Evolutionary conservation across 2,329 filamentous ascomycete species (phyloP).

Genomic region (Dothideomycetidae sp.): DNA sequence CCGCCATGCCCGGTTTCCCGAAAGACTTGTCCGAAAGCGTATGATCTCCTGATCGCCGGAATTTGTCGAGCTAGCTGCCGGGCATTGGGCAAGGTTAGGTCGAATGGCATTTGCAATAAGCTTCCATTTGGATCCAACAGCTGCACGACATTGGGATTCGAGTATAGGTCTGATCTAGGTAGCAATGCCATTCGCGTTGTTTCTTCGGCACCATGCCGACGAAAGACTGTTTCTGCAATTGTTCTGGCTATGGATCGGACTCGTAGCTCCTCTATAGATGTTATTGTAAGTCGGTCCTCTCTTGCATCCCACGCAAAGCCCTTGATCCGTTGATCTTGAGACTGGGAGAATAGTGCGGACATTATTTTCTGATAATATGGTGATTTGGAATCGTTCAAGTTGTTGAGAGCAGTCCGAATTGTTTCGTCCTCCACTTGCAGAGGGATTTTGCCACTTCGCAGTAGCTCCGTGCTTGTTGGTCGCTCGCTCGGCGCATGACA

Average conservation of each 20-base stretch:
- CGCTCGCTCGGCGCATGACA: constrained; percentile 70
- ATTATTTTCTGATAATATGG: constrained; percentile 85
- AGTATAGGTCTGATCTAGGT: constrained; percentile 68
- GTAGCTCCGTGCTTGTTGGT: constrained; percentile 66
- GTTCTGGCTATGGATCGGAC: constrained; percentile 48
- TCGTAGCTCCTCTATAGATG: constrained; percentile 16
- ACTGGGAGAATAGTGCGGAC: constrained; percentile 62
- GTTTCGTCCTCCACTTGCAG: constrained; percentile 88
- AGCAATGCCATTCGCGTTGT: constrained; percentile 60
- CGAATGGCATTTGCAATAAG: constrained; percentile 86
- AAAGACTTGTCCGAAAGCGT: constrained; percentile 78
- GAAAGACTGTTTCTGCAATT: constrained; percentile 63
- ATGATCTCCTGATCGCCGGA: constrained; percentile 57
- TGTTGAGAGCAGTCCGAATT: constrained; percentile 67
- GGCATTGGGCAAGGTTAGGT: constrained; percentile 80
- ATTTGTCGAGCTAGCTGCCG: constrained; percentile 62
- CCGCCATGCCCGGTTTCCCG: constrained; percentile 64
- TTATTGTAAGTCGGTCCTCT: constrained; percentile 7
- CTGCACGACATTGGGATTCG: constrained; percentile 53
- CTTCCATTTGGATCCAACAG: constrained; percentile 72
- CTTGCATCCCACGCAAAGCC: constrained; percentile 43
- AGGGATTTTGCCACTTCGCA: constrained; percentile 75
- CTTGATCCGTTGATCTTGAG: constrained; percentile 60
- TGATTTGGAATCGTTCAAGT: constrained; percentile 66
- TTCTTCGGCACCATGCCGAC: constrained; percentile 79